Percentiles rank a stretch among this genome's conserved stretches.
These are phyloP conservation scores for Neofusicoccum sp. DNA, from an alignment of 2,329 filamentous ascomycete species.

Conservation along the genomic window DNA sequence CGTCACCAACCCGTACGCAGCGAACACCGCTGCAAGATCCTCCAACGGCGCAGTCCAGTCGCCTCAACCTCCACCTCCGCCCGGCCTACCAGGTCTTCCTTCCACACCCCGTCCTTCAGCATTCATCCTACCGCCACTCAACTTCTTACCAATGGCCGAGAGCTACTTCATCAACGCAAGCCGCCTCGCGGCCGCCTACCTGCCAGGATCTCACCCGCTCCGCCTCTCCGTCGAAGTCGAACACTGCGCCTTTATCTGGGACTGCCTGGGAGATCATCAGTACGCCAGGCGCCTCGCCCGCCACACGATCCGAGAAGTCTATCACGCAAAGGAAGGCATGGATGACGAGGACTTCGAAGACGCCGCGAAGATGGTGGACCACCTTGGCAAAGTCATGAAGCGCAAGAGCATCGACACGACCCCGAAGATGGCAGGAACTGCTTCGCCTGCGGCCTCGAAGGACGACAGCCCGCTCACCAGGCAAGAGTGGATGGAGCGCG, in stretches of 20 bases:
- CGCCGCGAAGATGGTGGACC: slow-evolving; percentile 81
- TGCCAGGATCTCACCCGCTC: slow-evolving; percentile 86
- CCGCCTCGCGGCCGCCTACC: slow-evolving; percentile 67
- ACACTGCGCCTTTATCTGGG: slow-evolving; percentile 88
- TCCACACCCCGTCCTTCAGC: slow-evolving; percentile 52
- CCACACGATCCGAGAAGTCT: slow-evolving; percentile 83
- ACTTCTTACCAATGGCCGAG: slow-evolving; percentile 82
- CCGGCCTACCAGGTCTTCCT: slow-evolving; percentile 34
- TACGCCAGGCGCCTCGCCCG: slow-evolving; percentile 74
- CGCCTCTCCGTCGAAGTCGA: slow-evolving; percentile 88
- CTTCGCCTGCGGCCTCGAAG: not conserved
- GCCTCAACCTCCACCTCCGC: slow-evolving; percentile 34
- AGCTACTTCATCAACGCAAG: slow-evolving; percentile 78
- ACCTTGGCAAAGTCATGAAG: slow-evolving; percentile 86
- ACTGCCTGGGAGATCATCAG: slow-evolving; percentile 81
- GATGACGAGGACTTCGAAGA: slow-evolving; percentile 95
- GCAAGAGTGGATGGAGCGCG: slow-evolving; percentile 12
- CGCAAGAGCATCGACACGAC: slow-evolving; percentile 42
- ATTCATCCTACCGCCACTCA: slow-evolving; percentile 73
- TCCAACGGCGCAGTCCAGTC: slow-evolving; percentile 24
- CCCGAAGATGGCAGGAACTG: not conserved
- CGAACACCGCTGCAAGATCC: slow-evolving; percentile 32
- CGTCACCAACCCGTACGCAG: slow-evolving; percentile 50
- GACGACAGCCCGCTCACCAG: not conserved
- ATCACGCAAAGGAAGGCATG: slow-evolving; percentile 87